phyloP scores from a whole-genome alignment of 371 early-diverging fungal genomes.

The Haplosporangium sp. region DNA sequence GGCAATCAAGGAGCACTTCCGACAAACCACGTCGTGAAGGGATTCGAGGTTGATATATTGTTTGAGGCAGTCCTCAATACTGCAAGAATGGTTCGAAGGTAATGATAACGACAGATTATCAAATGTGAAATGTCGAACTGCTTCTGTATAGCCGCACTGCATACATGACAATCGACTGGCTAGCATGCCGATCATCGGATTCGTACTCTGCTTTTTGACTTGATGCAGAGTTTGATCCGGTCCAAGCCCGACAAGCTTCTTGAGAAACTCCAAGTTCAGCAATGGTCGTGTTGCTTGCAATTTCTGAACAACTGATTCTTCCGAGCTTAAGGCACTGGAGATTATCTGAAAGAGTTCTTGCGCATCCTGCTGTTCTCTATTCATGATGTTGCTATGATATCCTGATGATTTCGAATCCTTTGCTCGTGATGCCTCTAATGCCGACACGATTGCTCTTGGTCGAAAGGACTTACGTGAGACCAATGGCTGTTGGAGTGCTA shows the following conservation, averaged over 20 bases:
- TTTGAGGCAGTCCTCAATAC: constrained; percentile 72
- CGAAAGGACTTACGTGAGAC: constrained; percentile 60
- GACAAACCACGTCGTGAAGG: constrained; percentile 79
- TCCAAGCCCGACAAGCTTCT: constrained; percentile 21
- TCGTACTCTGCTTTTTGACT: constrained; percentile 46
- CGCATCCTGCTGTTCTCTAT: constrained; percentile 91
- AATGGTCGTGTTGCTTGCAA: constrained; percentile 27
- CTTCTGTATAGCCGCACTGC: constrained; percentile 84
- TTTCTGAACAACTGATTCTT: constrained; percentile 60
- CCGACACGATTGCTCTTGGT: constrained; percentile 68
- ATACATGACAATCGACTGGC: constrained; percentile 84
- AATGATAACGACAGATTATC: constrained; percentile 83
- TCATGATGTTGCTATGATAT: constrained; percentile 59
- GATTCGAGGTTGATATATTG: constrained; percentile 79
- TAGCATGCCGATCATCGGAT: constrained; percentile 81
- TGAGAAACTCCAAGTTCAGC: constrained; percentile 33
- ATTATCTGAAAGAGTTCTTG: constrained; percentile 94
- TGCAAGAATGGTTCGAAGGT: constrained; percentile 65
- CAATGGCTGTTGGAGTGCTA: constrained; percentile 62
- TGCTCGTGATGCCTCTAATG: constrained; percentile 67
- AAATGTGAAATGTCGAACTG: constrained; percentile 86
- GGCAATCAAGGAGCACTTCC: constrained; percentile 75
- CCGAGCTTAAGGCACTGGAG: constrained; percentile 80
- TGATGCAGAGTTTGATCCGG: constrained; percentile 9
- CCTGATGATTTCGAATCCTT: constrained; percentile 62